A percentile compares a stretch with the other conserved stretches of the same genome.
Conservation (phyloP, 2,329 filamentous ascomycete species). For the Cylindrodendrum hubeiense region DNA sequence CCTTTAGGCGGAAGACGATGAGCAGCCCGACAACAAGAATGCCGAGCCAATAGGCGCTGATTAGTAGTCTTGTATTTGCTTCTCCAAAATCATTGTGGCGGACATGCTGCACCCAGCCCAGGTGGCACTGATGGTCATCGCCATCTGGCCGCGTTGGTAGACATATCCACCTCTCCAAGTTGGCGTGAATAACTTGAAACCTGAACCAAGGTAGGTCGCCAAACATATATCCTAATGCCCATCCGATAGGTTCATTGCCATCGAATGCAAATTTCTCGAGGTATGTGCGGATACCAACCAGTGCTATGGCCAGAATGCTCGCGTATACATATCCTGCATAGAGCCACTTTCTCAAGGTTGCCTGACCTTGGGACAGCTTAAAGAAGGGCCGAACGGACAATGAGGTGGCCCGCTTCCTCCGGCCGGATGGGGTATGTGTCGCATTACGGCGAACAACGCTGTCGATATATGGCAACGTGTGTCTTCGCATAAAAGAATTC, state of each 20-base stretch:
- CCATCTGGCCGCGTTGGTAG: slow-evolving; percentile 65
- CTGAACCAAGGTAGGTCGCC: slow-evolving; percentile 81
- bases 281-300: slow-evolving; percentile 78
- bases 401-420: slow-evolving; percentile 74
- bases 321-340: slow-evolving; percentile 86
- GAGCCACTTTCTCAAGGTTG: slow-evolving; percentile 80
- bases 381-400: slow-evolving; percentile 79
- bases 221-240: slow-evolving; percentile 91
- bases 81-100: slow-evolving; percentile 75
- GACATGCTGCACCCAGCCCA: slow-evolving; percentile 75
- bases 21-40: slow-evolving; percentile 79
- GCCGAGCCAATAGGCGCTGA: slow-evolving; percentile 79
- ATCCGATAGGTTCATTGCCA: slow-evolving; percentile 86
- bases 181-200: slow-evolving; percentile 75
- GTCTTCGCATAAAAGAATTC: slow-evolving; percentile 52
- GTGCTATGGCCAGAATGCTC: slow-evolving; percentile 73
- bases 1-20: slow-evolving; percentile 79
- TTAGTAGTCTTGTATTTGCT: slow-evolving; percentile 83
- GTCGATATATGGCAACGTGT: slow-evolving; percentile 64
- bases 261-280: slow-evolving; percentile 76
- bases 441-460: slow-evolving; percentile 53
- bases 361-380: slow-evolving; percentile 83
- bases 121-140: slow-evolving; percentile 55
- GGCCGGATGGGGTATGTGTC: slow-evolving; percentile 71
- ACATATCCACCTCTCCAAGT: slow-evolving; percentile 81